Evolutionary conservation across 129 eudicot species (phyloP).

Genomic region (Gnaphalium uliginosum): DNA sequence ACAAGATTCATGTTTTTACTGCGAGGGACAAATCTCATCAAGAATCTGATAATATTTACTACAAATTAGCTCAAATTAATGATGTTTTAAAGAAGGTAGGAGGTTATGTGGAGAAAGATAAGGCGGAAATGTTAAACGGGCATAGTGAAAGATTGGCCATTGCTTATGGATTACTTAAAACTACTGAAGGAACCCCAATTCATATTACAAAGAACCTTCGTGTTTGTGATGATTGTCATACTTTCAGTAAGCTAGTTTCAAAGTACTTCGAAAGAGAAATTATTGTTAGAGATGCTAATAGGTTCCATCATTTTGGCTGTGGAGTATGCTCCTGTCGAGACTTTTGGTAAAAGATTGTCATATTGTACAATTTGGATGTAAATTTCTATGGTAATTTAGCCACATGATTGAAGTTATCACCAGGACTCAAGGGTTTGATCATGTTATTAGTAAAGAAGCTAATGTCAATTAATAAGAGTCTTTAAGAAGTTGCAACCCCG

Average conservation of each 20-base stretch:
- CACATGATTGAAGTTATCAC: background rate
- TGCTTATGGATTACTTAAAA: conserved; percentile 66
- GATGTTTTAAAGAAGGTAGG: conserved; percentile 53
- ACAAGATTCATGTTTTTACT: conserved; percentile 62
- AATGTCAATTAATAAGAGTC: background rate
- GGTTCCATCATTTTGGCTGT: conserved; percentile 78
- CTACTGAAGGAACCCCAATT: conserved; percentile 48
- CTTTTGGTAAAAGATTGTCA: conserved; percentile 32
- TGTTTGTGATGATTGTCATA: conserved; percentile 83
- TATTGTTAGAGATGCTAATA: conserved; percentile 75
- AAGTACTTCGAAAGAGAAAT: conserved; percentile 57
- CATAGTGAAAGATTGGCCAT: conserved; percentile 86
- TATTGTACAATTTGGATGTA: background rate
- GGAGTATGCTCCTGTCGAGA: conserved; percentile 88
- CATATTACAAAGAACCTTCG: conserved; percentile 79
- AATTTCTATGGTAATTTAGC: background rate
- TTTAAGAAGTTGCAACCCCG: background rate
- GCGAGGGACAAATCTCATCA: conserved; percentile 78
- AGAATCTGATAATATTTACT: conserved; percentile 48
- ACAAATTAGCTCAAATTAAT: conserved; percentile 49
- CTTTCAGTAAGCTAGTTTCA: conserved; percentile 67
- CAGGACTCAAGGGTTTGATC: background rate
- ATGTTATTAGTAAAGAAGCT: background rate
- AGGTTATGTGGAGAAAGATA: conserved; percentile 61
- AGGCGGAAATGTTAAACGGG: conserved; percentile 57